These are phyloP conservation scores for Candida oleophila DNA, from an alignment of 805 yeast species.

Conservation along the genomic window DNA sequence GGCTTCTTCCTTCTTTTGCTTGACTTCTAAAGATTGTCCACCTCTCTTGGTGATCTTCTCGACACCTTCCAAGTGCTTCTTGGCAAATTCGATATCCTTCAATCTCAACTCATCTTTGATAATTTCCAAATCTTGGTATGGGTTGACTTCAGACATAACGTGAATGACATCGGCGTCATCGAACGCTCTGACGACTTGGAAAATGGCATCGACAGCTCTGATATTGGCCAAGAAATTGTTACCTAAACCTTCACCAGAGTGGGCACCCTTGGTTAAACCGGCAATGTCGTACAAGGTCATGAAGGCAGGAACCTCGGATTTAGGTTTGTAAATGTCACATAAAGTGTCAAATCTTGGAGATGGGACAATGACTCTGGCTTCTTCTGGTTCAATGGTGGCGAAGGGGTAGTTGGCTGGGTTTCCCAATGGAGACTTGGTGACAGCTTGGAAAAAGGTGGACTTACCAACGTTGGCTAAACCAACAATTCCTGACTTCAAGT, in stretches of 20 bases:
- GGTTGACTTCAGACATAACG: conserved; percentile 90
- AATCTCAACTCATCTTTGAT: conserved; percentile 88
- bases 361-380: conserved; percentile 93
- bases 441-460: conserved; percentile 96
- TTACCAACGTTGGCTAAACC: conserved; percentile 96
- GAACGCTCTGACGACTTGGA: conserved; percentile 96
- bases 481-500: conserved; percentile 70
- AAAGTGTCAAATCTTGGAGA: conserved; percentile 82
- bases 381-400: conserved; percentile 98
- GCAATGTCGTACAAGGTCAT: conserved; percentile 96
- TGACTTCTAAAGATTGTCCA: conserved; percentile 85
- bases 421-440: conserved; percentile 89
- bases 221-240: conserved; percentile 95
- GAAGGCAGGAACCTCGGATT: conserved; percentile 85
- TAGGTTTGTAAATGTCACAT: conserved; percentile 73
- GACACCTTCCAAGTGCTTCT: conserved; percentile 73
- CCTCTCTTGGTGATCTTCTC: conserved; percentile 83
- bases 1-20: conserved; percentile 84
- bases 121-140: conserved; percentile 90
- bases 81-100: conserved; percentile 94
- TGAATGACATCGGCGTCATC: conserved; percentile 98
- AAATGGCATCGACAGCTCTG: conserved; percentile 96
- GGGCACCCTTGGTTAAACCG: conserved; percentile 96
- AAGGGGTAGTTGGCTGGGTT: conserved; percentile 98
- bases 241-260: conserved; percentile 96